Conservation (phyloP, 2,329 filamentous ascomycete species). For the Claviceps sorghi region DNA sequence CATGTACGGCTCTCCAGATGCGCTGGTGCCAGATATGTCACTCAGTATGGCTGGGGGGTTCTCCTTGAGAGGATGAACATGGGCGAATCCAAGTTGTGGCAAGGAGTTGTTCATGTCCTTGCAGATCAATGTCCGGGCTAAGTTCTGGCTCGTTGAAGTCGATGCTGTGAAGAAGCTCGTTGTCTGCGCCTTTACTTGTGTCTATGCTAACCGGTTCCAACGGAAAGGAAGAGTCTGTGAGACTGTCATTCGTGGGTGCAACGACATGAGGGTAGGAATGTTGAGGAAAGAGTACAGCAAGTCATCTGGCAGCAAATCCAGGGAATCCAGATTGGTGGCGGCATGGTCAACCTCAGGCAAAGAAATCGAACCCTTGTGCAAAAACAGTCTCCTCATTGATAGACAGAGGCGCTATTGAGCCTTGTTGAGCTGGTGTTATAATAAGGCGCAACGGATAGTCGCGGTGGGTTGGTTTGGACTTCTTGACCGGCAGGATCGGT, state of each 20-base stretch:
- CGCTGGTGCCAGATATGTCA: conserved; percentile 9
- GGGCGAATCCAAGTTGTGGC: conserved; percentile 14
- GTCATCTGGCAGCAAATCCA: conserved; percentile 22
- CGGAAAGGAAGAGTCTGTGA: conserved; percentile 4
- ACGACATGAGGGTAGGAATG: conserved; percentile 8
- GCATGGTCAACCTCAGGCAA: conserved; percentile 15
- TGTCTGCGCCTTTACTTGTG: conserved; percentile 9
- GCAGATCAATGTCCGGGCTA: conserved; percentile 13
- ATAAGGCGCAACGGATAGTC: too few species aligned
- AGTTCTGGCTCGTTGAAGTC: conserved; percentile 18
- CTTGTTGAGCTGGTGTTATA: too few species aligned
- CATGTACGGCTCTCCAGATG: conserved; percentile 7
- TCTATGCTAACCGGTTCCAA: conserved; percentile 8
- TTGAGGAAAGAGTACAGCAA: too few species aligned
- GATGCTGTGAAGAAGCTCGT: conserved; percentile 18
- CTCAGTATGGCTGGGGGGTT: conserved; percentile 12
- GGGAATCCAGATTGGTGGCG: conserved; percentile 17
- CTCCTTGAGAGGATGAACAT: conserved; percentile 7
- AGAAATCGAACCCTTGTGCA: conserved; percentile 19
- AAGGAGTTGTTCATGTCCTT: conserved; percentile 16
- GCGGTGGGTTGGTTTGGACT: too few species aligned
- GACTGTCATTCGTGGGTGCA: conserved; percentile 3
- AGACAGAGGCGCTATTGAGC: too few species aligned
- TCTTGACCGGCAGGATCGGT: background rate
- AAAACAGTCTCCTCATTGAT: background rate